Evolutionary conservation across 257 asterid species (phyloP).

Genomic region (Hygrophila difformis): DNA sequence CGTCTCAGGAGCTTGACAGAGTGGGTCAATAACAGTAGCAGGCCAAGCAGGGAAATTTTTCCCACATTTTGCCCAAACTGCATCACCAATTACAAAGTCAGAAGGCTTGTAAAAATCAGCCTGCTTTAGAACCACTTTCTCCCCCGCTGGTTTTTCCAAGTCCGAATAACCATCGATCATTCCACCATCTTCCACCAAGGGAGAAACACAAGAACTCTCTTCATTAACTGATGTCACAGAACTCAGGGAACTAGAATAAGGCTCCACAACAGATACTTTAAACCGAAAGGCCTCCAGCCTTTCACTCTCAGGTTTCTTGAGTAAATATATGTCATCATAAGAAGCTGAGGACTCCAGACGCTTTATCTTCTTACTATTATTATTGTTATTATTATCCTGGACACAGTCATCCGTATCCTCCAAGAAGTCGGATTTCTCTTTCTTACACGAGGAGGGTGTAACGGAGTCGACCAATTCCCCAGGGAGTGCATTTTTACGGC

Average conservation of each 20-base stretch:
- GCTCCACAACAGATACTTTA: conserved; percentile 26
- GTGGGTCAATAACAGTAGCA: conserved; percentile 77
- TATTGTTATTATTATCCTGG: conserved; percentile 20
- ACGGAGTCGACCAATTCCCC: conserved; percentile 40
- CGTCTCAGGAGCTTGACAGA: conserved; percentile 63
- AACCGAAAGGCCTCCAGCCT: conserved; percentile 20
- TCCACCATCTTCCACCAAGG: conserved; percentile 32
- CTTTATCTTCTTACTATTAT: conserved; percentile 46
- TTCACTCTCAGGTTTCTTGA: conserved; percentile 32
- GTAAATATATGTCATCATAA: conserved; percentile 22
- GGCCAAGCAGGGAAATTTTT: conserved; percentile 94
- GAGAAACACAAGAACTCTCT: conserved; percentile 33
- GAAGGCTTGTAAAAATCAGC: conserved; percentile 46
- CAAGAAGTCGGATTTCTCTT: conserved; percentile 30
- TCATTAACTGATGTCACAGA: conserved; percentile 44
- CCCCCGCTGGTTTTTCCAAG: conserved; percentile 22
- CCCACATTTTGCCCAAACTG: conserved; percentile 95
- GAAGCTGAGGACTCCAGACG: conserved; percentile 24
- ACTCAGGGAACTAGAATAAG: conserved; percentile 40
- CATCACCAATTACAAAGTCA: conserved; percentile 61
- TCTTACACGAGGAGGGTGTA: conserved; percentile 60
- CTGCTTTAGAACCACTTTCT: conserved; percentile 33
- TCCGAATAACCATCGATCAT: conserved; percentile 17
- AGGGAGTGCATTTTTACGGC: conserved; percentile 46
- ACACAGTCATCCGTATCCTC: conserved; percentile 19